Conservation (phyloP, 2,329 filamentous ascomycete species). For the Penicillium freii region DNA sequence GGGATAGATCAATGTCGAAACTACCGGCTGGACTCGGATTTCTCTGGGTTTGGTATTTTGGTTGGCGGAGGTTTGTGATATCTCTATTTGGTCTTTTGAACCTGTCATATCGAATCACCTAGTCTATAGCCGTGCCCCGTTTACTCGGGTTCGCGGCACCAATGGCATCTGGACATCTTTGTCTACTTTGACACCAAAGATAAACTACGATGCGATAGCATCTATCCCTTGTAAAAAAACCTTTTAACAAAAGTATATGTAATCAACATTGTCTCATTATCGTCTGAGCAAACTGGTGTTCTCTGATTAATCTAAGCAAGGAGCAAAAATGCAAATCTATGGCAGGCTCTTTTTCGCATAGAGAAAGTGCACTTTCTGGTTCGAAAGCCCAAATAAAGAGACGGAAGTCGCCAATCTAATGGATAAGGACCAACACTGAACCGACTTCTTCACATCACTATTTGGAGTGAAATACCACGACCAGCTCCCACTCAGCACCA, state of each 20-base stretch:
- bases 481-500: neutral
- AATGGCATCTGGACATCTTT: conserved; percentile 18
- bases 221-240: neutral
- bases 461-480: too few species aligned
- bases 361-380: too few species aligned
- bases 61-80: neutral
- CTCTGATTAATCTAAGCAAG: neutral
- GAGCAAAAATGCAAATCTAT: too few species aligned
- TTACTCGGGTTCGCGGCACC: conserved; percentile 23
- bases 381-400: too few species aligned
- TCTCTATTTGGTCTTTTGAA: conserved; percentile 10
- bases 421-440: neutral
- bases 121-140: conserved; percentile 21
- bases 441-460: neutral
- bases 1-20: conserved; percentile 7
- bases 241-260: neutral
- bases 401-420: too few species aligned
- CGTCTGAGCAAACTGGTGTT: neutral
- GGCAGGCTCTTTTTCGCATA: too few species aligned
- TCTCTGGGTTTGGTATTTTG: neutral
- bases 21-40: neutral
- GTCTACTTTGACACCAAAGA: conserved; percentile 18
- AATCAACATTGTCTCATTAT: neutral
- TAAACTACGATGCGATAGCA: neutral
- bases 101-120: conserved; percentile 6